A percentile compares a stretch with the other conserved stretches of the same genome.
Conservation (phyloP, 2,329 filamentous ascomycete genomes). For the Periconia sp. region DNA sequence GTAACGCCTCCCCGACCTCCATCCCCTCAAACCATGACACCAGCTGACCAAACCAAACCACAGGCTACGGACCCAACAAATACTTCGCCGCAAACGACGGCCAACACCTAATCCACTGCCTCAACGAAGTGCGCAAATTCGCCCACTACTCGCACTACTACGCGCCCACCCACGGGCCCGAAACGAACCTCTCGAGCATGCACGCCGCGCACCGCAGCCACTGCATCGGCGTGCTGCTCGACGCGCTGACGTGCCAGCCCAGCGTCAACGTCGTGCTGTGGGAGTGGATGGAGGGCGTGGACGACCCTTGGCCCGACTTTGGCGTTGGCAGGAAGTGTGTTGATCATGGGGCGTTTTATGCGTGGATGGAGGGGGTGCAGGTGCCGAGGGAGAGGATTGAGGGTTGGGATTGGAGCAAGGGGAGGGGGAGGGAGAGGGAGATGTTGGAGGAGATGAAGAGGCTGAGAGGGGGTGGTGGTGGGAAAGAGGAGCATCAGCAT, state of each 20-base stretch:
- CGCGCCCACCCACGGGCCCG: neutral
- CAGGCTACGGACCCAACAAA: constrained; percentile 6
- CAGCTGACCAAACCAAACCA: neutral
- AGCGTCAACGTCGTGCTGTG: constrained; percentile 10
- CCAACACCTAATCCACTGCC: constrained; percentile 14
- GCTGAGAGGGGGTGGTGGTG: constrained; percentile 1
- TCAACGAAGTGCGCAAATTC: constrained; percentile 11
- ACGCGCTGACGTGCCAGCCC: constrained; percentile 12
- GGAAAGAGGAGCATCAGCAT: neutral
- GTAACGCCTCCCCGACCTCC: neutral
- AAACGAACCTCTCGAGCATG: neutral
- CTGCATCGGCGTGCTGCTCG: constrained; percentile 10
- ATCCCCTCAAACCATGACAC: neutral
- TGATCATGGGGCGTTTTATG: constrained; percentile 1
- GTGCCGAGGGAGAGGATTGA: constrained; percentile 2
- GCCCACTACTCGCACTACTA: constrained; percentile 9
- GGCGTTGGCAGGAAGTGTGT: constrained; percentile 3
- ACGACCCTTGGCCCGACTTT: constrained; percentile 8
- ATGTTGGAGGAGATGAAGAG: constrained; percentile 1
- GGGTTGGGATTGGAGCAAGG: constrained; percentile 5
- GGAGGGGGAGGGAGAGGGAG: constrained; percentile 1
- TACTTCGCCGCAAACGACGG: constrained; percentile 10
- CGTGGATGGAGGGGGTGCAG: constrained; percentile 4
- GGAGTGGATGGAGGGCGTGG: constrained; percentile 10
- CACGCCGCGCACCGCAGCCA: constrained; percentile 5